Evolutionary conservation across 768 basidiomycete species (phyloP).

Genomic region (Suillus subluteus): DNA sequence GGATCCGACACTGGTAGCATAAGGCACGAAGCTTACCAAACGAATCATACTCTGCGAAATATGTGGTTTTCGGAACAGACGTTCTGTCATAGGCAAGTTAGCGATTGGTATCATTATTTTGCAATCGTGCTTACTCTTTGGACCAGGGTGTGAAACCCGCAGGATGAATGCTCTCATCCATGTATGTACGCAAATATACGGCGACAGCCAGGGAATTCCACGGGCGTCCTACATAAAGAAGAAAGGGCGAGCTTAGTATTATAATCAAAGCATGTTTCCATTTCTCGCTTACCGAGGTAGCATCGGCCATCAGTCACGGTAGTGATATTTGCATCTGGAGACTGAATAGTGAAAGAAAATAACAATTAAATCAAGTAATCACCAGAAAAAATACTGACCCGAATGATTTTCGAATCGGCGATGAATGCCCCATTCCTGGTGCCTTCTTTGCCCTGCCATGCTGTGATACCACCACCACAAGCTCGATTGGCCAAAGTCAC

Average conservation of each 20-base stretch:
- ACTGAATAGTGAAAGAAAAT: slow-evolving; percentile 35
- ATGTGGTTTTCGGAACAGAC: slow-evolving; percentile 55
- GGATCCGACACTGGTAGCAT: neutral
- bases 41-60: slow-evolving; percentile 59
- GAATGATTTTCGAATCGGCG: slow-evolving; percentile 55
- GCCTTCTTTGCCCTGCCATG: slow-evolving; percentile 59
- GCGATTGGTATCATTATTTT: neutral
- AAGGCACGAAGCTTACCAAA: slow-evolving; percentile 37
- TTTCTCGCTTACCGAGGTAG: slow-evolving; percentile 49
- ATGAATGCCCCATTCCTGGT: slow-evolving; percentile 58
- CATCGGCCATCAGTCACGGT: slow-evolving; percentile 47
- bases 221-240: slow-evolving; percentile 43
- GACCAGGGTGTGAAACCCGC: slow-evolving; percentile 56
- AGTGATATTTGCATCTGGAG: slow-evolving; percentile 59
- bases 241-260: neutral
- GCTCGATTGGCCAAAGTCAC: slow-evolving; percentile 62
- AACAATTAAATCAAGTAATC: neutral
- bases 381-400: slow-evolving; percentile 39
- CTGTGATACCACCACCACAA: slow-evolving; percentile 66
- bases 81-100: slow-evolving; percentile 35
- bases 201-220: slow-evolving; percentile 65
- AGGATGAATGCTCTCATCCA: slow-evolving; percentile 59
- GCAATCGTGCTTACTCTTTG: slow-evolving; percentile 17
- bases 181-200: slow-evolving; percentile 56
- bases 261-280: neutral